Conservation (phyloP, 768 basidiomycete genomes). For the Lentinula detonsa region DNA sequence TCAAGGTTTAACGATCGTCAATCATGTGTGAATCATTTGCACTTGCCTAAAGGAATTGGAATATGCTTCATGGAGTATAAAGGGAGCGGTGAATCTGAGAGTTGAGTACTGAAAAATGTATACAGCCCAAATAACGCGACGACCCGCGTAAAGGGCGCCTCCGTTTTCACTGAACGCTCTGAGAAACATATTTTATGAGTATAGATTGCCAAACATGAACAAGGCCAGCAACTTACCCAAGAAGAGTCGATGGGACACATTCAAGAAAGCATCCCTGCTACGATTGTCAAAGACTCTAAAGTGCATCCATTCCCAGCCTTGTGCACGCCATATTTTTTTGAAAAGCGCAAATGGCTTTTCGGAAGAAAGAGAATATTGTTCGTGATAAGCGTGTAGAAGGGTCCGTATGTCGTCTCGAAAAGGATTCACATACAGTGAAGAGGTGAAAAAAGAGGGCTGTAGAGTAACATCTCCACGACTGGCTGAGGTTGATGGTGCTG, state of each 20-base stretch:
- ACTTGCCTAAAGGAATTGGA: slow-evolving; percentile 55
- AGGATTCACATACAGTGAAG: slow-evolving; percentile 61
- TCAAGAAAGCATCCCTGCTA: slow-evolving; percentile 57
- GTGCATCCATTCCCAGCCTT: slow-evolving; percentile 74
- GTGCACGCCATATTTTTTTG: slow-evolving; percentile 59
- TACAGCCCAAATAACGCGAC: slow-evolving; percentile 67
- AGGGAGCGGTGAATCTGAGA: slow-evolving; percentile 43
- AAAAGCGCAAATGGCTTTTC: slow-evolving; percentile 59
- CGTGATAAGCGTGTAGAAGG: slow-evolving; percentile 47
- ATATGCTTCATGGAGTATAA: slow-evolving; percentile 49
- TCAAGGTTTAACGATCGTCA: neutral
- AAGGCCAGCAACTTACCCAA: slow-evolving; percentile 39
- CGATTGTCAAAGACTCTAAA: slow-evolving; percentile 68
- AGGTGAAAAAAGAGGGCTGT: slow-evolving; percentile 76
- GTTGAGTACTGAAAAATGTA: slow-evolving; percentile 65
- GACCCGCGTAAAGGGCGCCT: slow-evolving; percentile 48
- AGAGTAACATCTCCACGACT: slow-evolving; percentile 56
- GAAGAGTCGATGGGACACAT: slow-evolving; percentile 56
- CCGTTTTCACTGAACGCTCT: slow-evolving; percentile 51
- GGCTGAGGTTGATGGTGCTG: slow-evolving; percentile 31
- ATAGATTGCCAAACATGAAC: neutral
- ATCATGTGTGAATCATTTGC: neutral
- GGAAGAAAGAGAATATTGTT: slow-evolving; percentile 32
- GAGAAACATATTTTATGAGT: neutral
- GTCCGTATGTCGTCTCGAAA: slow-evolving; percentile 57